A percentile compares a stretch with the other conserved stretches of the same genome.
phyloP scores from a whole-genome alignment of 352 stramenopile genomes.

The Halophytophthora polymorphica region DNA sequence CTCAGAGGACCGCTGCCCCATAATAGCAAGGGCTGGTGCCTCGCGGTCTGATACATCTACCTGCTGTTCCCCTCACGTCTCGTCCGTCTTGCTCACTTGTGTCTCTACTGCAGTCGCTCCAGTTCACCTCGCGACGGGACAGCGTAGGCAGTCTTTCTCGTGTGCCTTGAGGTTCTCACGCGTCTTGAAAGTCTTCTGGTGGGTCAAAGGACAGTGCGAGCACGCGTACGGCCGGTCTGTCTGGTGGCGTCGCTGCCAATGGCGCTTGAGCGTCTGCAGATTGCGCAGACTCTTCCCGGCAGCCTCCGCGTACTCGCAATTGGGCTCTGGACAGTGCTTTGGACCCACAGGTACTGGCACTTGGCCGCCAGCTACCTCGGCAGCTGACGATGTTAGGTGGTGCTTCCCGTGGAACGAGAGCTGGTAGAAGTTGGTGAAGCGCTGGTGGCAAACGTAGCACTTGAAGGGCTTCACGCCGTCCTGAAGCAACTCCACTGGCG shows the following conservation, averaged over 20 bases:
- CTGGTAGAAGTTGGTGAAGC: slow-evolving; percentile 69
- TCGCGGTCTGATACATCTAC: slow-evolving; percentile 4
- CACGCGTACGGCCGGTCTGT: slow-evolving; percentile 49
- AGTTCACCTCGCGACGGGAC: slow-evolving; percentile 13
- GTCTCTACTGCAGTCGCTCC: not conserved
- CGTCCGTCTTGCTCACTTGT: slow-evolving; percentile 2
- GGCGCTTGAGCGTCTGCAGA: slow-evolving; percentile 70
- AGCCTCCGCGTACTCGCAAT: slow-evolving; percentile 50
- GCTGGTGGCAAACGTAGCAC: slow-evolving; percentile 51
- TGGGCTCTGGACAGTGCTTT: slow-evolving; percentile 53
- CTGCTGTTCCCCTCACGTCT: not conserved
- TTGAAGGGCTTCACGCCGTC: slow-evolving; percentile 66
- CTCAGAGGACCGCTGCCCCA: slow-evolving; percentile 12
- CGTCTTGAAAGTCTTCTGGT: slow-evolving; percentile 65
- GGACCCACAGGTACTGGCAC: slow-evolving; percentile 47
- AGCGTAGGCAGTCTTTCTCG: slow-evolving; percentile 56
- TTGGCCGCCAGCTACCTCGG: slow-evolving; percentile 35
- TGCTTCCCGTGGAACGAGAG: slow-evolving; percentile 71
- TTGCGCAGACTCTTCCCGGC: slow-evolving; percentile 52
- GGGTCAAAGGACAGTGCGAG: slow-evolving; percentile 29
- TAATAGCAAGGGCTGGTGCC: slow-evolving; percentile 13
- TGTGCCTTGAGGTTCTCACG: slow-evolving; percentile 70
- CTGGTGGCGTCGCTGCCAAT: slow-evolving; percentile 68
- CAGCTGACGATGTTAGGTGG: slow-evolving; percentile 30
- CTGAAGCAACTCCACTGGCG: slow-evolving; percentile 48